Conservation (phyloP, 2,329 filamentous ascomycete genomes). For the Fusarium sterilihyphosum region DNA sequence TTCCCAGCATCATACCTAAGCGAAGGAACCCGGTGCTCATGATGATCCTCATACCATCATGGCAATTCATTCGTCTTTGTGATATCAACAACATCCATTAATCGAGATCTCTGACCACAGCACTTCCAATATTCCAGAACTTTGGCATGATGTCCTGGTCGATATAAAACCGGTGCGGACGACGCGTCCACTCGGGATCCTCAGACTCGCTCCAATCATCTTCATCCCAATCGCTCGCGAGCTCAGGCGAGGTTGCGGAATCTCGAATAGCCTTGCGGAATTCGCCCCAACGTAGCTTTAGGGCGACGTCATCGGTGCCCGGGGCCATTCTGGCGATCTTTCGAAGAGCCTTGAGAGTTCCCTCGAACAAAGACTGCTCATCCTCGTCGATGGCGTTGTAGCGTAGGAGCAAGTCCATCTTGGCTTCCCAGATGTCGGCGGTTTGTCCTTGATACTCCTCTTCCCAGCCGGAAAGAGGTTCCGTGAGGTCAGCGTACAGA, state of each 20-base stretch:
- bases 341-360: neutral
- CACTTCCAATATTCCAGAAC: neutral
- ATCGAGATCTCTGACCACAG: neutral
- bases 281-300: neutral
- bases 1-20: neutral
- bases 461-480: neutral
- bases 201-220: neutral
- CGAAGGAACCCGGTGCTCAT: neutral
- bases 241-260: neutral
- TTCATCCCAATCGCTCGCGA: neutral
- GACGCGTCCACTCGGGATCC: neutral
- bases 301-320: neutral
- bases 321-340: neutral
- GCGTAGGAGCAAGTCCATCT: neutral
- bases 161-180: neutral
- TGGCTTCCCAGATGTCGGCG: neutral
- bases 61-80: fast-evolving
- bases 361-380: neutral
- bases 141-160: neutral
- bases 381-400: neutral
- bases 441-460: neutral
- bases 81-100: neutral
- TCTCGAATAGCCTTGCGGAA: neutral
- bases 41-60: neutral
- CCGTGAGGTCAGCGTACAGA: neutral